Evolutionary conservation across 2,329 filamentous ascomycete species (phyloP).

Genomic region (Verticillium klebahnii): DNA sequence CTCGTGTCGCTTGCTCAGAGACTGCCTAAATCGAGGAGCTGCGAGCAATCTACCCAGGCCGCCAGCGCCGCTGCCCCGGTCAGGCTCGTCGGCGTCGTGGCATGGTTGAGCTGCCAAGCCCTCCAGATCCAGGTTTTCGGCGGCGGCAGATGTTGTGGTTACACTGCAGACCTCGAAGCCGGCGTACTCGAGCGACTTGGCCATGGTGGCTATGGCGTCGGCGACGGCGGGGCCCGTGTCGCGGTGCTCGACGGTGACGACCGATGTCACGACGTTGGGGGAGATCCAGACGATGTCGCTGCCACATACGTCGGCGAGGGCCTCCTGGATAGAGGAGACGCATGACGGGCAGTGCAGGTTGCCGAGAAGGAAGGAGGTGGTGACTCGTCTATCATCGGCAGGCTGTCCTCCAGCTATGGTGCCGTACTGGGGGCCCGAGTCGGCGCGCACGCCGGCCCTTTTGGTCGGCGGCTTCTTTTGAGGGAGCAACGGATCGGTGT

Average conservation of each 20-base stretch:
- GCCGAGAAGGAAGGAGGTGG: conserved; percentile 61
- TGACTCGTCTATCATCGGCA: conserved; percentile 19
- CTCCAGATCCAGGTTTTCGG: conserved; percentile 19
- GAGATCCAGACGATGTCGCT: conserved; percentile 54
- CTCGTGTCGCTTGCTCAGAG: conserved; percentile 5
- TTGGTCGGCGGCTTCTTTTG: neutral
- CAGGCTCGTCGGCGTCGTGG: conserved; percentile 14
- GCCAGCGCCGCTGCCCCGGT: conserved; percentile 13
- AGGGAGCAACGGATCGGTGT: neutral
- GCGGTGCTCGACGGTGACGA: conserved; percentile 56
- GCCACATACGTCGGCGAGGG: conserved; percentile 43
- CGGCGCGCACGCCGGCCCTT: neutral
- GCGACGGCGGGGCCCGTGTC: conserved; percentile 29
- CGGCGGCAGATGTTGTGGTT: conserved; percentile 29
- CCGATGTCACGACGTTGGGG: conserved; percentile 67
- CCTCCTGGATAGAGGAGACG: conserved; percentile 59
- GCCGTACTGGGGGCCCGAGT: neutral
- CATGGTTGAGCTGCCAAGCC: neutral
- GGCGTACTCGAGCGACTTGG: conserved; percentile 45
- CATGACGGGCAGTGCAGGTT: conserved; percentile 79
- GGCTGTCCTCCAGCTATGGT: neutral
- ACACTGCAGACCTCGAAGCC: conserved; percentile 56
- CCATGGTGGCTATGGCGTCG: conserved; percentile 35
- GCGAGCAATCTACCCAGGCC: conserved; percentile 21
- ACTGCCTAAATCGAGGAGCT: conserved; percentile 7